Conservation (phyloP, 495 filamentous ascomycete genomes). For the Neurospora pannonica region DNA sequence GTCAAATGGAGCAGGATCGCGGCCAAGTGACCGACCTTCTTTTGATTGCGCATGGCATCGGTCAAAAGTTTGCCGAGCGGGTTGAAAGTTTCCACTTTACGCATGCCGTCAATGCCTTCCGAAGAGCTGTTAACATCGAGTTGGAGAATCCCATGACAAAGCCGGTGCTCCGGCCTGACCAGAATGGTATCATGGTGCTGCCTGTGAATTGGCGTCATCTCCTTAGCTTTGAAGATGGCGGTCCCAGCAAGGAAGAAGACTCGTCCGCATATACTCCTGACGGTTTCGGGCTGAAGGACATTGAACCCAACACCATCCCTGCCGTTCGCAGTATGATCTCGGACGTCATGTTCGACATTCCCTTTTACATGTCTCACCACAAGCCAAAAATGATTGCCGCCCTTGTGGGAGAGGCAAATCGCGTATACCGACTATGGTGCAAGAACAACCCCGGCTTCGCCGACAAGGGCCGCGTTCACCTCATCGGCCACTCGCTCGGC, state of each 20-base stretch:
- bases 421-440: constrained; percentile 89
- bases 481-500: constrained; percentile 88
- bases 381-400: constrained; percentile 90
- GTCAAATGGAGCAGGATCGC: constrained; percentile 49
- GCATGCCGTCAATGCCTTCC: constrained; percentile 83
- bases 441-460: constrained; percentile 81
- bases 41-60: constrained; percentile 89
- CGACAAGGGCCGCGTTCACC: constrained; percentile 71
- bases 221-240: constrained; percentile 72
- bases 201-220: constrained; percentile 81
- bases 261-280: constrained; percentile 41
- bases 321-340: constrained; percentile 83
- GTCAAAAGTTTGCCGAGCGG: constrained; percentile 90
- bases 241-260: constrained; percentile 38
- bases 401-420: constrained; percentile 83
- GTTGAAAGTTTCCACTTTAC: constrained; percentile 97
- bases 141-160: constrained; percentile 64
- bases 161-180: constrained; percentile 58
- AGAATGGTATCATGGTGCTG: constrained; percentile 47
- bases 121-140: constrained; percentile 80
- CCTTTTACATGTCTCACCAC: constrained; percentile 92
- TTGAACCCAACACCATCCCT: constrained; percentile 83
- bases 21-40: constrained; percentile 77
- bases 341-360: constrained; percentile 96
- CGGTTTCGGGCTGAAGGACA: constrained; percentile 72